These are phyloP conservation scores for Keithomyces neogunnii DNA, from an alignment of 2,329 filamentous ascomycete species.

Conservation along the genomic window DNA sequence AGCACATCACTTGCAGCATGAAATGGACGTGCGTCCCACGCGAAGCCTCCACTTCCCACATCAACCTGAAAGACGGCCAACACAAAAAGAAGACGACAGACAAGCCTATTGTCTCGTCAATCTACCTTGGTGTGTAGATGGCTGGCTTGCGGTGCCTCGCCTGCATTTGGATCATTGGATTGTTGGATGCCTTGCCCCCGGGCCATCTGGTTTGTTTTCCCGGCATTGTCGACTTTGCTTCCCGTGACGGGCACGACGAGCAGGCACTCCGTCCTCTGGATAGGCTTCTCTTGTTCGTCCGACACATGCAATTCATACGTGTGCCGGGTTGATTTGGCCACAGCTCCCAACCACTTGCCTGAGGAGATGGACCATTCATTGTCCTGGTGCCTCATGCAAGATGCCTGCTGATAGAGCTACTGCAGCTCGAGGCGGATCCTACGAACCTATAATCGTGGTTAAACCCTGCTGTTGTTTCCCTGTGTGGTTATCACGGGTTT, in stretches of 20 bases:
- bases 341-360: background rate
- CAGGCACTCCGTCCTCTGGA: too few species aligned
- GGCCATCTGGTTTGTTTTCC: background rate
- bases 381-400: background rate
- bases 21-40: too few species aligned
- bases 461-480: too few species aligned
- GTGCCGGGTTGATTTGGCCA: background rate
- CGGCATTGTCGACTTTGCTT: background rate
- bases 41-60: too few species aligned
- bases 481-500: too few species aligned
- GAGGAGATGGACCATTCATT: background rate
- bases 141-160: background rate
- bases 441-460: too few species aligned
- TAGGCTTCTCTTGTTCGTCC: too few species aligned
- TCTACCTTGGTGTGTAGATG: background rate
- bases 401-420: background rate
- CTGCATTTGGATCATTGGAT: too few species aligned
- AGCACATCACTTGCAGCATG: too few species aligned
- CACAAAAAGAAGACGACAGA: background rate
- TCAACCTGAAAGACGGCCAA: too few species aligned
- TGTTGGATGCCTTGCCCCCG: background rate
- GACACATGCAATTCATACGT: background rate
- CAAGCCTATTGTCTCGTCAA: background rate
- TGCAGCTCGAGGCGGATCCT: background rate
- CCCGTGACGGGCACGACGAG: too few species aligned